A percentile compares a stretch with the other conserved stretches of the same genome.
Evolutionary conservation across 495 filamentous ascomycete genomes (phyloP).

Genomic region (Wilcoxina mikolae): DNA sequence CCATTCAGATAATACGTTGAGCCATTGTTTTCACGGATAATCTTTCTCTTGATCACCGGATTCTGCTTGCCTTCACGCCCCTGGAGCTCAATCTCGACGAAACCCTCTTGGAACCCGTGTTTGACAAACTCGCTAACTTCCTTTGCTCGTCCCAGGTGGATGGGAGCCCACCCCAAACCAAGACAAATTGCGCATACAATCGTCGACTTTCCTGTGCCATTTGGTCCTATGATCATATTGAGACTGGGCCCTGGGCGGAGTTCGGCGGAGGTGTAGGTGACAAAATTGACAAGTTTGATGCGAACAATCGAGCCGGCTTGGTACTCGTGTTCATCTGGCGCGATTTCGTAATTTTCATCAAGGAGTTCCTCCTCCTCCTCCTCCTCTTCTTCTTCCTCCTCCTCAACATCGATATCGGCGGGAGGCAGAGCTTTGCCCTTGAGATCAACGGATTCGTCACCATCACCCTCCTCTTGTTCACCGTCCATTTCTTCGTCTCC

Average conservation of each 20-base stretch:
- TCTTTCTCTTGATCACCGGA: constrained; percentile 55
- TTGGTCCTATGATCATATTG: constrained; percentile 98
- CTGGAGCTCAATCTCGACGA: constrained; percentile 79
- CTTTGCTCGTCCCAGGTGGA: constrained; percentile 72
- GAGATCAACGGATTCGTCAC: constrained; percentile 7
- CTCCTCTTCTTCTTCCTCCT: constrained; percentile 12
- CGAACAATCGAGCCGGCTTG: constrained; percentile 82
- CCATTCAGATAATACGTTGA: constrained; percentile 59
- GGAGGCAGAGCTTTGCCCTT: constrained; percentile 13
- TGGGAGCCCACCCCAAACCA: constrained; percentile 69
- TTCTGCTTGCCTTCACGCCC: constrained; percentile 42
- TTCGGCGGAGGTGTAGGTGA: constrained; percentile 82
- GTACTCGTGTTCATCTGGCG: constrained; percentile 26
- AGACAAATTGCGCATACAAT: constrained; percentile 95
- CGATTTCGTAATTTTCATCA: constrained; percentile 8
- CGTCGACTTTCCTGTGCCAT: constrained; percentile 95
- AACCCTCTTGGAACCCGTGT: constrained; percentile 61
- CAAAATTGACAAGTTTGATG: constrained; percentile 78
- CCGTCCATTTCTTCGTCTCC: background rate
- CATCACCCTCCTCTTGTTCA: constrained; percentile 6
- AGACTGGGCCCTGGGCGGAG: constrained; percentile 81
- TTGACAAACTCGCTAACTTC: constrained; percentile 84
- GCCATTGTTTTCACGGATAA: constrained; percentile 68
- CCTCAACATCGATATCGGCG: constrained; percentile 17
- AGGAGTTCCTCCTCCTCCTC: constrained; percentile 21